Percentiles rank a stretch among this genome's conserved stretches.
Conservation (phyloP, 306 rosid genomes). For the Dalbergia oliveri region DNA sequence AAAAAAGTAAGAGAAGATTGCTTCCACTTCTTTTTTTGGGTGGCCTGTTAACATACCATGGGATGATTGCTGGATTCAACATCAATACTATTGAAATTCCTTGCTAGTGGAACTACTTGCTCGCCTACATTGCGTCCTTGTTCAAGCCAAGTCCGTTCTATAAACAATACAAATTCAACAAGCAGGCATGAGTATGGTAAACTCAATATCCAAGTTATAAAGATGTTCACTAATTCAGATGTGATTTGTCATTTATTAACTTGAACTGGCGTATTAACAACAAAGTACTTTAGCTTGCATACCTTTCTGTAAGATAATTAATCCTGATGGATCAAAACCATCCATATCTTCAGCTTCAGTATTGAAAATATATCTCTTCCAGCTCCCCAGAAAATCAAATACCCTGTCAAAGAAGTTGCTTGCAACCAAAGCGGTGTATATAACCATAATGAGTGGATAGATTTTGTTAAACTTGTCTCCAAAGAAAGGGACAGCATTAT, state of each 20-base stretch:
- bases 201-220: constrained; percentile 17
- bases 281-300: constrained; percentile 28
- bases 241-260: constrained; percentile 5
- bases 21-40: not conserved
- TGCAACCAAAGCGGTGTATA: constrained; percentile 94
- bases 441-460: constrained; percentile 96
- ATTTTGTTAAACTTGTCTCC: constrained; percentile 84
- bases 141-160: constrained; percentile 91
- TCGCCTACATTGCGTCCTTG: constrained; percentile 91
- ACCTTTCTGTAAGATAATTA: constrained; percentile 95
- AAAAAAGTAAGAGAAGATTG: constrained; percentile 18
- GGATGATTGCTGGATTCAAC: constrained; percentile 67
- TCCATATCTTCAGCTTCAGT: constrained; percentile 90
- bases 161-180: constrained; percentile 39
- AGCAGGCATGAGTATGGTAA: constrained; percentile 13
- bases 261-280: constrained; percentile 11
- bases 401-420: constrained; percentile 87
- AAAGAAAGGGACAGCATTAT: constrained; percentile 86
- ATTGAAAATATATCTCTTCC: constrained; percentile 84
- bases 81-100: constrained; percentile 77
- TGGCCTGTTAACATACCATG: constrained; percentile 57
- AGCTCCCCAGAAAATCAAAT: constrained; percentile 84
- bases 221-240: constrained; percentile 25
- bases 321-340: constrained; percentile 93
- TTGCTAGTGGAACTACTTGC: constrained; percentile 89